Conservation (phyloP, 257 asterid species). For the Solanum pinnatisectum region DNA sequence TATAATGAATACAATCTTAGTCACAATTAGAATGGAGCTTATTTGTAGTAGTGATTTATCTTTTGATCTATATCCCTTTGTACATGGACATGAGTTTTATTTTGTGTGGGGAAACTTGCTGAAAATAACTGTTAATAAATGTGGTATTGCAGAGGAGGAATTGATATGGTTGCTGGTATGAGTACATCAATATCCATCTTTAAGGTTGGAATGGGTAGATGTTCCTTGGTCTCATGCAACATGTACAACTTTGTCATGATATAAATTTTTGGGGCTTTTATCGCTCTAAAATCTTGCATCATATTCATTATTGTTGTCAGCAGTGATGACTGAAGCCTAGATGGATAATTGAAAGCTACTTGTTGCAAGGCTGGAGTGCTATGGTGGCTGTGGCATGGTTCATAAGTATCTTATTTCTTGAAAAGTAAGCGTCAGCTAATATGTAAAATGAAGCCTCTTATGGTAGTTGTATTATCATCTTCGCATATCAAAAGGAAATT, state of each 20-base stretch:
- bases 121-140: not conserved
- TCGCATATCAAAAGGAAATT: not conserved
- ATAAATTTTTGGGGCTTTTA: not conserved
- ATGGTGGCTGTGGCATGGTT: not conserved
- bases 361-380: not conserved
- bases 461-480: not conserved
- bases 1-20: not conserved
- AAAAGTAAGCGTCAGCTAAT: not conserved
- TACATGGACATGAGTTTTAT: not conserved
- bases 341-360: not conserved
- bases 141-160: constrained; percentile 1
- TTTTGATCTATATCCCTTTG: not conserved
- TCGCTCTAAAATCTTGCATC: not conserved
- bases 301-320: not conserved
- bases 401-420: not conserved
- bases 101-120: not conserved
- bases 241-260: not conserved
- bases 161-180: not conserved
- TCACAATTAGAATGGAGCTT: not conserved
- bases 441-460: not conserved
- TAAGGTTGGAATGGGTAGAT: not conserved
- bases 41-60: not conserved
- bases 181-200: not conserved
- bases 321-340: not conserved
- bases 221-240: not conserved